A percentile compares a stretch with the other conserved stretches of the same genome.
phyloP scores from a whole-genome alignment of 441 rosid genomes.

The Corymbia calophylla region DNA sequence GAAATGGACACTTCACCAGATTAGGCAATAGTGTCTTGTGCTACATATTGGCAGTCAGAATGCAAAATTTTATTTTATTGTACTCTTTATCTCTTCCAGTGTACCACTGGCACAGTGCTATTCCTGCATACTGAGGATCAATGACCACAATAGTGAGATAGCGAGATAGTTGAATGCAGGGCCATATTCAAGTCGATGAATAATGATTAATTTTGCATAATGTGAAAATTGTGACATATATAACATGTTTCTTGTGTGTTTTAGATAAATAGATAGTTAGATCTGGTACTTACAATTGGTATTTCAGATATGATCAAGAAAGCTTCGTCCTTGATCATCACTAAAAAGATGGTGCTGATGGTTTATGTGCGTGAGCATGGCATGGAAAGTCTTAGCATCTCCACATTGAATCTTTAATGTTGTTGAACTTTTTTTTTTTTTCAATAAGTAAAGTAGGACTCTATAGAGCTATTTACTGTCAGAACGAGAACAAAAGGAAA shows the following conservation, averaged over 20 bases:
- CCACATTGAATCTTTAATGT: neutral
- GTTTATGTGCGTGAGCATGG: neutral
- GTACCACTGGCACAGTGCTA: neutral
- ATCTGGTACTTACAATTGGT: neutral
- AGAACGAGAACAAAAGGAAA: neutral
- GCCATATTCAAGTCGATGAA: neutral
- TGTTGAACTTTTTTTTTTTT: neutral
- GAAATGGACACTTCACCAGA: neutral
- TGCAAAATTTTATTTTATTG: neutral
- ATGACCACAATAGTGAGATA: neutral
- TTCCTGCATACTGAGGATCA: neutral
- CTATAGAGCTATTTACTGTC: neutral
- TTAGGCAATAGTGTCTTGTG: neutral
- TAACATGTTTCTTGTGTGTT: neutral
- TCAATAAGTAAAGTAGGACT: neutral
- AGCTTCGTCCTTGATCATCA: neutral
- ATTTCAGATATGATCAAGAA: neutral
- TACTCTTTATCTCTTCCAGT: neutral
- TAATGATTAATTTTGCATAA: neutral
- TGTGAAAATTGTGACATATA: neutral
- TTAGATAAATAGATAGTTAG: neutral
- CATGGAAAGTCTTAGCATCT: neutral
- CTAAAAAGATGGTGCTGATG: neutral
- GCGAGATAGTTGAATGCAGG: neutral
- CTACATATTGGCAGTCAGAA: neutral